Conservation (phyloP, 768 basidiomycete genomes). For the Suillus occidentalis region DNA sequence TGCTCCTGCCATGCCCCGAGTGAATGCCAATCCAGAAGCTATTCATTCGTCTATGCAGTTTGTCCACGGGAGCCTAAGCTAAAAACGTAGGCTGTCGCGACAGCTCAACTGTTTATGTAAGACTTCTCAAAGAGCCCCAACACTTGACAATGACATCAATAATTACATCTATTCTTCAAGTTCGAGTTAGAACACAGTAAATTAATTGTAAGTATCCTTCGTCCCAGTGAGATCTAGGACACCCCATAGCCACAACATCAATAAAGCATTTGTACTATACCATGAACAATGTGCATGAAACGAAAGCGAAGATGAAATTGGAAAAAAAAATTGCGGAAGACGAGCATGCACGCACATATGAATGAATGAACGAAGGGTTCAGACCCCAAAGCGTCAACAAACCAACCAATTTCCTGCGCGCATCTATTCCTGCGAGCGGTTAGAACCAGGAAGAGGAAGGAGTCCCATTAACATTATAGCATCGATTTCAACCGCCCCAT, state of each 20-base stretch:
- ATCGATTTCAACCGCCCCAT: conserved; percentile 18
- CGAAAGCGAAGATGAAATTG: background rate
- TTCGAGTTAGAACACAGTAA: conserved; percentile 1
- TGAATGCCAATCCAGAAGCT: too few species aligned
- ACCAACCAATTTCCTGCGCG: background rate
- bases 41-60: too few species aligned
- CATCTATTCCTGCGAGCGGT: background rate
- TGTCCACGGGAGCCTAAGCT: too few species aligned
- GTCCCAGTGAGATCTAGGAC: background rate
- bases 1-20: too few species aligned
- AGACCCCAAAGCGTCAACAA: background rate
- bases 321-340: background rate
- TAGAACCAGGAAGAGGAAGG: background rate
- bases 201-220: background rate
- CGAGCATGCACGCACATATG: background rate
- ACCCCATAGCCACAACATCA: background rate
- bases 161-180: conserved; percentile 5
- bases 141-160: too few species aligned
- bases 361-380: background rate
- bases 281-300: background rate
- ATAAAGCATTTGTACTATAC: background rate
- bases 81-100: too few species aligned
- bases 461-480: background rate
- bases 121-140: too few species aligned
- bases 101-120: too few species aligned